These are phyloP conservation scores for Crassisporium funariophilum DNA, from an alignment of 768 basidiomycete species.

Conservation along the genomic window DNA sequence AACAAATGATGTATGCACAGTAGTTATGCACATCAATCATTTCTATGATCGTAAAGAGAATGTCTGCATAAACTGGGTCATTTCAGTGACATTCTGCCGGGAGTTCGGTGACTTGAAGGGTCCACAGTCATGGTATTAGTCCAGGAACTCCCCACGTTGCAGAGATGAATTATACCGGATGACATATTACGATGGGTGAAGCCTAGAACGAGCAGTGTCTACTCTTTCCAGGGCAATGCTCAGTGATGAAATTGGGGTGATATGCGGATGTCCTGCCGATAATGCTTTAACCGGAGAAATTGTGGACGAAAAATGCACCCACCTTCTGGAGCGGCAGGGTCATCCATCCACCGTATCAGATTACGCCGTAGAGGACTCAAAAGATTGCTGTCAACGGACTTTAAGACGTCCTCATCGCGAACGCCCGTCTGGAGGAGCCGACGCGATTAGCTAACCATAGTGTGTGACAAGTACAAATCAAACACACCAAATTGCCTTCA, in stretches of 20 bases:
- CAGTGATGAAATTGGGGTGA: constrained; percentile 46
- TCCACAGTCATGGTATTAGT: too few relatives aligned
- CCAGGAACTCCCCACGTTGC: too few relatives aligned
- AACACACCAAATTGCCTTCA: constrained; percentile 51
- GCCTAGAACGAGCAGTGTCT: constrained; percentile 32
- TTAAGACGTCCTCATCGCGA: constrained; percentile 44
- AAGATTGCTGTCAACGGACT: constrained; percentile 45
- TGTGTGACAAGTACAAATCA: not conserved
- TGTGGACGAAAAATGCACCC: constrained; percentile 8
- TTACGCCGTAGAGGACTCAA: constrained; percentile 45
- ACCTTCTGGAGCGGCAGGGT: constrained; percentile 27
- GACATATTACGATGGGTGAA: not conserved
- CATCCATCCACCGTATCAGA: constrained; percentile 35
- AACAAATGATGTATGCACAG: too few relatives aligned
- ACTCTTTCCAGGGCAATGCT: constrained; percentile 53
- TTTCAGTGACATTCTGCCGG: too few relatives aligned
- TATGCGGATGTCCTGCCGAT: constrained; percentile 22
- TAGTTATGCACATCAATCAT: too few relatives aligned
- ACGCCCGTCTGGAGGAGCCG: constrained; percentile 56
- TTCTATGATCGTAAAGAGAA: too few relatives aligned
- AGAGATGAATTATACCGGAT: not conserved
- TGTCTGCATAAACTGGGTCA: too few relatives aligned
- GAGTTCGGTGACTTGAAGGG: too few relatives aligned
- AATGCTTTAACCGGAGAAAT: not conserved
- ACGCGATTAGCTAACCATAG: not conserved